phyloP scores from a whole-genome alignment of 139 green algal species.

The Microglena sp. region DNA sequence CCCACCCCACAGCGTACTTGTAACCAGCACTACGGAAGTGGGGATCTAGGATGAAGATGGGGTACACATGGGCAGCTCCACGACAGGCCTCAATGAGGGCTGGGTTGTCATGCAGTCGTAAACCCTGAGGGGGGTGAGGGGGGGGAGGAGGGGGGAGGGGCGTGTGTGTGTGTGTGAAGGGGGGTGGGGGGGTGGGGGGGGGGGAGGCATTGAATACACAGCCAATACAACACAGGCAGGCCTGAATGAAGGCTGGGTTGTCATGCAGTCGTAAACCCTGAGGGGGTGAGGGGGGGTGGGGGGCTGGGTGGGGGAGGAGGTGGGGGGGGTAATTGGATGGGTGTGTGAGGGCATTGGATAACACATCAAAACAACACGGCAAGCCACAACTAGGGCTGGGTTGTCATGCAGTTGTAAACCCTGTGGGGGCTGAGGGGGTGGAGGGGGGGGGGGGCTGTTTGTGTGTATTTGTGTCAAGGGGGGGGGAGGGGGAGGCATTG shows the following conservation, averaged over 20 bases:
- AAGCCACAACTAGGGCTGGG: slow-evolving; percentile 66
- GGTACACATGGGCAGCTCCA: slow-evolving; percentile 45
- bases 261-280: slow-evolving; percentile 81
- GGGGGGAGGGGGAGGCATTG: not conserved
- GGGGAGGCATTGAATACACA: not conserved
- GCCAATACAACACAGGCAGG: too few relatives aligned
- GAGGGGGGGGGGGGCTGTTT: not conserved
- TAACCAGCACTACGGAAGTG: slow-evolving; percentile 49
- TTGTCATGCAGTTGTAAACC: slow-evolving; percentile 86
- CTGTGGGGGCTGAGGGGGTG: slow-evolving; percentile 19
- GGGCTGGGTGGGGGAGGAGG: not conserved
- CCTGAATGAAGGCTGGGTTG: slow-evolving; percentile 76
- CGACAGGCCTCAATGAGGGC: slow-evolving; percentile 61
- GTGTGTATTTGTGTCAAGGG: not conserved
- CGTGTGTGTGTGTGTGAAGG: not conserved
- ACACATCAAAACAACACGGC: too few relatives aligned
- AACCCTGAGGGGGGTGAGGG: slow-evolving; percentile 35
- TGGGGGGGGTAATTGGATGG: not conserved
- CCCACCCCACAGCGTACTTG: slow-evolving; percentile 15
- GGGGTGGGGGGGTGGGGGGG: too few relatives aligned
- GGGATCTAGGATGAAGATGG: slow-evolving; percentile 81
- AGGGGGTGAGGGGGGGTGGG: too few relatives aligned
- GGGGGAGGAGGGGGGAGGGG: too few relatives aligned
- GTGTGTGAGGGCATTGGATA: not conserved
- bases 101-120: slow-evolving; percentile 86